Evolutionary conservation across 768 basidiomycete genomes (phyloP).

Genomic region (Suillus paluster): DNA sequence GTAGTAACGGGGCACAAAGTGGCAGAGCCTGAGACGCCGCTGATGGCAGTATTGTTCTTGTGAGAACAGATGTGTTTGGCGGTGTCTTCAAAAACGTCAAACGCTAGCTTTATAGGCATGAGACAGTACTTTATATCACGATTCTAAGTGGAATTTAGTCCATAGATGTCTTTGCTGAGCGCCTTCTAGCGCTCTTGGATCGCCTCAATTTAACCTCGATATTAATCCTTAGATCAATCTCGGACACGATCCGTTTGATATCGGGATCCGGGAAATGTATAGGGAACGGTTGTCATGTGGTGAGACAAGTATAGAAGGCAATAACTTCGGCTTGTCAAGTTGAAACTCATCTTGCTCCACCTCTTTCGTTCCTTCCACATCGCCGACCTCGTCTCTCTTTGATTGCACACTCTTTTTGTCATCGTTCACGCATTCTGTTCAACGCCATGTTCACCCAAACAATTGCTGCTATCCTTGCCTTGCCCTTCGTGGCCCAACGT

Average conservation of each 20-base stretch:
- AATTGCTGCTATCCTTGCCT: conserved; percentile 47
- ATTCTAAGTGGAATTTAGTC: too few species aligned
- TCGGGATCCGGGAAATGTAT: not conserved
- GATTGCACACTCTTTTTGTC: conserved; percentile 23
- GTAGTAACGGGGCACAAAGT: not conserved
- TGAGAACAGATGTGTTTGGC: not conserved
- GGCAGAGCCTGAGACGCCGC: not conserved
- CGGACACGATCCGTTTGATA: not conserved
- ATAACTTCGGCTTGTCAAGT: not conserved
- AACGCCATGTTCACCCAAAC: conserved; percentile 42
- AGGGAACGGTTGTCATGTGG: conserved; percentile 6
- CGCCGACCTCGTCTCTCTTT: conserved; percentile 13
- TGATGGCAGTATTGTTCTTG: not conserved
- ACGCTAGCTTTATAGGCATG: not conserved
- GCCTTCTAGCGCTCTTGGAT: not conserved
- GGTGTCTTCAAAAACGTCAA: not conserved
- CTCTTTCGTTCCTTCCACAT: not conserved
- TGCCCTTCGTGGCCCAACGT: conserved; percentile 53
- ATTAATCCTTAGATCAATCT: conserved; percentile 1
- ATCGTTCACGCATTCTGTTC: conserved; percentile 18
- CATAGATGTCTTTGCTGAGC: too few species aligned
- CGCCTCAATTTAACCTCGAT: not conserved
- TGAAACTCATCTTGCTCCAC: not conserved
- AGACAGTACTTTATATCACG: not conserved
- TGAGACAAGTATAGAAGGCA: not conserved